Evolutionary conservation across 2,329 filamentous ascomycete species (phyloP), one percentile per base, ranked within the genome.

Genomic region (Tolypocladium ovalisporum): DNA sequence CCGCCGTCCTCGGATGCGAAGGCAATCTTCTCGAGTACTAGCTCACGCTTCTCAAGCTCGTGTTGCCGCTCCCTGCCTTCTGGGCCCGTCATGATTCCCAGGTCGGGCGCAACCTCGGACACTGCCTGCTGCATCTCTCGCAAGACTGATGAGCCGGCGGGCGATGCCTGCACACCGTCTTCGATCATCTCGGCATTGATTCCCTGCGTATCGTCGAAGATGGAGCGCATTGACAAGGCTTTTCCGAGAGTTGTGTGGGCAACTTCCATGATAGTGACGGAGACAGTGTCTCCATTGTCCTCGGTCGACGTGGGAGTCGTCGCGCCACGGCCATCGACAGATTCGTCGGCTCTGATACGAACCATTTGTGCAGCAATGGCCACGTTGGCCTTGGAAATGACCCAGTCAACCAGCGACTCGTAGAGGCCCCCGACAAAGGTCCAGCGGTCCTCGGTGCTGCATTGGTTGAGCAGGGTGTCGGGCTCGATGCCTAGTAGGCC

Each of bases 171-270:
- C 1, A 99, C 82, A 12, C 94, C 94, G 63, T 99, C 94, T 61
- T 93, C 87, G 67, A 93, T 96, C 92, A 99, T 97, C 75, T 99
- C 94, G 0, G 88, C 82, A 65, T 97, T 97, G 74, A 99, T 97
- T 55, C 94, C 94, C 24, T 87, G 78, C n/a, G 79, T 83, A 65
- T 97, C 94, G 63, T 99, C 93, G 65, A 99, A 99, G 39, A 97
- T 84, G 17, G 89, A 90, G 42, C 90, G 88, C 75, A 99, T 84
- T 15, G 89, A 85, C n/a, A 95, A 74, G 0, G 93, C 94, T 72
- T 94, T 97, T 58, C 89, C 91, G 0, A 99, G 78, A 1, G 82
- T 79, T 35, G 89, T 85, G 61, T 86, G 83, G 0, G 94, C 90
- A 10, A 97, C 80, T 63, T 97, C 94, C 7, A 99, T 76, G 10